These are phyloP conservation scores for Elaeis oleifera DNA, from an alignment of 202 grass and related monocot species.

Conservation along the genomic window DNA sequence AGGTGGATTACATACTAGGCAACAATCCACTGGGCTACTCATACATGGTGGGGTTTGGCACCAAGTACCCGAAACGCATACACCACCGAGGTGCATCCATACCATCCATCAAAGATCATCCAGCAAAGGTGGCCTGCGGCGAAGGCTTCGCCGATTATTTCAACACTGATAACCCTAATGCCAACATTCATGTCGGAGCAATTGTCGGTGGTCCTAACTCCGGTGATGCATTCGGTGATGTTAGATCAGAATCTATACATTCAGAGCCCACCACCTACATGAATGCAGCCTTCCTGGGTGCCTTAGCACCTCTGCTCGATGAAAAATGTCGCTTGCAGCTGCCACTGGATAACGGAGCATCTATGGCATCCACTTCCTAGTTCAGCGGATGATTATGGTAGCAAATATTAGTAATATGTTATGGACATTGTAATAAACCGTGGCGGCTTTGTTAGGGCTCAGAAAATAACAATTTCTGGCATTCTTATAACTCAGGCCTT, in stretches of 20 bases:
- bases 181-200: constrained; percentile 43
- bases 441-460: no score
- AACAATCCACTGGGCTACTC: constrained; percentile 43
- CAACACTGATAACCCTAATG: constrained; percentile 22
- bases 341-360: no score
- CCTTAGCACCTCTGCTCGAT: constrained; percentile 24
- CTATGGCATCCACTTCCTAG: no score
- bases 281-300: constrained; percentile 54
- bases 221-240: constrained; percentile 41
- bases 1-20: constrained; percentile 62
- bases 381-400: no score
- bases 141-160: constrained; percentile 49
- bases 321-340: not conserved
- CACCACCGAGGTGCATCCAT: constrained; percentile 49
- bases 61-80: constrained; percentile 24
- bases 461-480: no score
- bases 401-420: no score
- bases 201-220: constrained; percentile 44
- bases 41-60: constrained; percentile 43
- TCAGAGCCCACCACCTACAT: constrained; percentile 49
- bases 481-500: no score
- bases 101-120: constrained; percentile 30
- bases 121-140: constrained; percentile 35
- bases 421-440: no score
- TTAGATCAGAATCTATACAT: constrained; percentile 37